Evolutionary conservation across 179 eudicot genomes (phyloP), one percentile per base, ranked within the genome.

Genomic region (Patellifolia procumbens): DNA sequence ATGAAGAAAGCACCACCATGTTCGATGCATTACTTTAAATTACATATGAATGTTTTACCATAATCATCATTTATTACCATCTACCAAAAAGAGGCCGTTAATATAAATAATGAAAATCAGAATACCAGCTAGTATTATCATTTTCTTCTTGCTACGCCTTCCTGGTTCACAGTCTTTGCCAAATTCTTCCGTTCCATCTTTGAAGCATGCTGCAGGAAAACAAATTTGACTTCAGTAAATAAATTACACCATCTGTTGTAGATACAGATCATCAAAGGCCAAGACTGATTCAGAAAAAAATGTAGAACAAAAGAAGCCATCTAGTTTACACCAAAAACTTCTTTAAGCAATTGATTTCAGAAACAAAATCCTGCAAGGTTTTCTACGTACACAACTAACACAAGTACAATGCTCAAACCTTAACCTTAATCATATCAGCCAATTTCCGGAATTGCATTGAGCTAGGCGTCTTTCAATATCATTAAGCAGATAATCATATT

Each of bases 81-180:
- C n/a, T n/a, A n/a, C n/a, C n/a, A n/a, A n/a, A n/a, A n/a, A n/a
- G n/a, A n/a, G n/a, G n/a, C n/a, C n/a, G n/a, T n/a, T n/a, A n/a
- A n/a, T n/a, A n/a, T n/a, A n/a, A n/a, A n/a, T 7, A 28, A 17
- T 24, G 45, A 0, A 46, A 37, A 29, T 74, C 8, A 72, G 65
- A 26, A 19, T 81, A 90, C 94, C 94, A n/a, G 88, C 86, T 68
- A 89, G 64, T 75, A 90, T 74, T 77, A 86, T 76, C 55, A 76
- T 76, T 73, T 81, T 87, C 65, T 68, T 83, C 62, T 81, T 79
- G 46, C 35, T 61, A 56, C 74, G 85, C 74, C 77, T 81, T 55
- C 61, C 82, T 37, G 69, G 42, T 72, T 83, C 82, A 70, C 97
- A 87, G 13, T 85, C 89, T 39, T 76, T 51, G 46, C 86, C 89